Evolutionary conservation across 495 filamentous ascomycete species (phyloP).

Genomic region (Podospora fimiseda): DNA sequence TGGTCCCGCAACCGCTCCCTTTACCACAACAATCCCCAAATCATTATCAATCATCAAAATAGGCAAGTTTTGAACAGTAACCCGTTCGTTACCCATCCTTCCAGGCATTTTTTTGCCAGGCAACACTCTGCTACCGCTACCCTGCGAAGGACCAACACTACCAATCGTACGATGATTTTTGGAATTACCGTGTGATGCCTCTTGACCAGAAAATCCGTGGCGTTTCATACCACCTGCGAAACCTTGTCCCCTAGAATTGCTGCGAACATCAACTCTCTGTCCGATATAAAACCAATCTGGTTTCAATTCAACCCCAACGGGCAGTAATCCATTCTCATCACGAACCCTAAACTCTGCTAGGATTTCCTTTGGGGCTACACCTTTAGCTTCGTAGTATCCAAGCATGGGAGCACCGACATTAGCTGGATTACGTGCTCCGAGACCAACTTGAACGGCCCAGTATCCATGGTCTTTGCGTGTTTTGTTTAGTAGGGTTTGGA

Average conservation of each 20-base stretch:
- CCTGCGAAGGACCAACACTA: slow-evolving; percentile 79
- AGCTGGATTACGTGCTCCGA: slow-evolving; percentile 64
- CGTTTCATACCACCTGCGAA: slow-evolving; percentile 98
- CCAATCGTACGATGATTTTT: slow-evolving; percentile 86
- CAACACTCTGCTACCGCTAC: slow-evolving; percentile 81
- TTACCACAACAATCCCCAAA: slow-evolving; percentile 81
- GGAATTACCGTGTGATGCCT: slow-evolving; percentile 89
- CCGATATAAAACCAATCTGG: slow-evolving; percentile 87
- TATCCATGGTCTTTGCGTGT: slow-evolving; percentile 76
- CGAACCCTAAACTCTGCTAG: slow-evolving; percentile 84
- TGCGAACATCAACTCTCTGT: slow-evolving; percentile 81
- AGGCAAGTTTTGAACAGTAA: slow-evolving; percentile 84
- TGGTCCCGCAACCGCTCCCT: slow-evolving; percentile 76
- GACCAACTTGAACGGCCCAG: slow-evolving; percentile 83
- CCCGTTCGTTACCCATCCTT: slow-evolving; percentile 80
- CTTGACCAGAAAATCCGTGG: slow-evolving; percentile 80
- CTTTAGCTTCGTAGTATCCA: slow-evolving; percentile 74
- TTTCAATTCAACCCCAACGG: slow-evolving; percentile 63
- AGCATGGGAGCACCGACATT: slow-evolving; percentile 75
- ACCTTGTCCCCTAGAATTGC: slow-evolving; percentile 74
- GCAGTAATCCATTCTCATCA: slow-evolving; percentile 62
- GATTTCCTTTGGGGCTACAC: slow-evolving; percentile 71
- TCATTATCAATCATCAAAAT: slow-evolving; percentile 79
- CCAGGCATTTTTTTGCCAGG: slow-evolving; percentile 98
- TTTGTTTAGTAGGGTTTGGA: slow-evolving; percentile 82